phyloP scores from a whole-genome alignment of 345 rosid species.

The Lagerstroemia speciosa region DNA sequence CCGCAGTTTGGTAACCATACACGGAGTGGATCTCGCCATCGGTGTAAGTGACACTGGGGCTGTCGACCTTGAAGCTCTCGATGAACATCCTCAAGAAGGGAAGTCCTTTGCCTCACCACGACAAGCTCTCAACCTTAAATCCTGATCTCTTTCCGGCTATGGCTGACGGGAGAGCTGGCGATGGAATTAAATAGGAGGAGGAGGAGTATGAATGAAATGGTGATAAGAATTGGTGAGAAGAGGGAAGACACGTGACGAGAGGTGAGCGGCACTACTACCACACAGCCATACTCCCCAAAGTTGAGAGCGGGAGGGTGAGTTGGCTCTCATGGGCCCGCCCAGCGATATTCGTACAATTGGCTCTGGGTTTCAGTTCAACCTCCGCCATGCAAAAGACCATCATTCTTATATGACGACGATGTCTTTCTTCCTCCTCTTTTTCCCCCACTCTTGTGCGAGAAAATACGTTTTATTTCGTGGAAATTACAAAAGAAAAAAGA shows the following conservation, averaged over 20 bases:
- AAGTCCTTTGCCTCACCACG: too few relatives aligned
- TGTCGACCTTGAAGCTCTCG: slow-evolving; percentile 78
- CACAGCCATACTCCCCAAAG: neutral
- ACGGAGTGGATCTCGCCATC: slow-evolving; percentile 77
- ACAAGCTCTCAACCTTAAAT: too few relatives aligned
- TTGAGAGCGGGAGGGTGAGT: neutral
- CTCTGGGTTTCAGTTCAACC: neutral
- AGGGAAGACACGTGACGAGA: slow-evolving; percentile 1
- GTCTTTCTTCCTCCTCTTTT: neutral
- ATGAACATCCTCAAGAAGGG: slow-evolving; percentile 49
- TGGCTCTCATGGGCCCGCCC: neutral
- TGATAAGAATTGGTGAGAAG: neutral
- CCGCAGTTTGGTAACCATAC: slow-evolving; percentile 83
- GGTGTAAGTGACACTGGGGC: slow-evolving; percentile 73
- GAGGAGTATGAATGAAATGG: neutral
- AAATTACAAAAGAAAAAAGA: too few relatives aligned
- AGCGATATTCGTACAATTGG: neutral
- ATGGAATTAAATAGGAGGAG: neutral
- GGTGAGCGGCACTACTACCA: neutral
- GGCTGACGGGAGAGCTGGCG: neutral
- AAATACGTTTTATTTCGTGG: too few relatives aligned
- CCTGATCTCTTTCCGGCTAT: neutral
- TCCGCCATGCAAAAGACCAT: neutral
- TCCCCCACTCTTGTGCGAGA: too few relatives aligned
- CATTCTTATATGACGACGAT: neutral